Percentiles rank a stretch among this genome's conserved stretches.
Evolutionary conservation across 768 basidiomycete species (phyloP).

Genomic region (Tulasnella sp.): DNA sequence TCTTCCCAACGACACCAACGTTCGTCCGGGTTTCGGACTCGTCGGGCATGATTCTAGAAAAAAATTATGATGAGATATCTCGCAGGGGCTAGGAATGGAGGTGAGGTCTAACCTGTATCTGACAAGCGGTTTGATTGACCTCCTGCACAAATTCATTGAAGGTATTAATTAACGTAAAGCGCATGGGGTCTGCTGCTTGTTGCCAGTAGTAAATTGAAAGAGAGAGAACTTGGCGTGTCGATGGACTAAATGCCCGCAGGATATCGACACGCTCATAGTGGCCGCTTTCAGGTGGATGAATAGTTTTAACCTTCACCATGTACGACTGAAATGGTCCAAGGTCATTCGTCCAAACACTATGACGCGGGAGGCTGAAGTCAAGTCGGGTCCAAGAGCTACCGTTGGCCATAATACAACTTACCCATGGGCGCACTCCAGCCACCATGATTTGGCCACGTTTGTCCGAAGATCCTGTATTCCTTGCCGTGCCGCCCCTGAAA

Average conservation of each 20-base stretch:
- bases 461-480: too few relatives aligned
- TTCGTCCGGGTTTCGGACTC: neutral
- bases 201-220: neutral
- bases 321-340: accelerated
- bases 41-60: neutral
- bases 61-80: neutral
- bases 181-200: accelerated
- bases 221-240: neutral
- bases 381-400: too few relatives aligned
- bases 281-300: neutral
- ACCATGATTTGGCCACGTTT: neutral
- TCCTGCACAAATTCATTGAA: neutral
- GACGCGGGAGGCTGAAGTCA: too few relatives aligned
- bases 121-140: neutral
- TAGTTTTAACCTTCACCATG: neutral
- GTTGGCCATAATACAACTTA: too few relatives aligned
- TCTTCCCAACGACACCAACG: neutral
- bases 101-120: neutral
- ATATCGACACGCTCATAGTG: neutral
- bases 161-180: neutral
- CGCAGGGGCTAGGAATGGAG: neutral
- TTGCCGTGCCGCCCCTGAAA: too few relatives aligned
- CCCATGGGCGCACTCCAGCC: too few relatives aligned
- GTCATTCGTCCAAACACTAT: neutral
- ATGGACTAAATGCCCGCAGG: neutral